These are phyloP conservation scores for Graphilbum fragrans DNA, from an alignment of 2,329 filamentous ascomycete species.

Conservation along the genomic window DNA sequence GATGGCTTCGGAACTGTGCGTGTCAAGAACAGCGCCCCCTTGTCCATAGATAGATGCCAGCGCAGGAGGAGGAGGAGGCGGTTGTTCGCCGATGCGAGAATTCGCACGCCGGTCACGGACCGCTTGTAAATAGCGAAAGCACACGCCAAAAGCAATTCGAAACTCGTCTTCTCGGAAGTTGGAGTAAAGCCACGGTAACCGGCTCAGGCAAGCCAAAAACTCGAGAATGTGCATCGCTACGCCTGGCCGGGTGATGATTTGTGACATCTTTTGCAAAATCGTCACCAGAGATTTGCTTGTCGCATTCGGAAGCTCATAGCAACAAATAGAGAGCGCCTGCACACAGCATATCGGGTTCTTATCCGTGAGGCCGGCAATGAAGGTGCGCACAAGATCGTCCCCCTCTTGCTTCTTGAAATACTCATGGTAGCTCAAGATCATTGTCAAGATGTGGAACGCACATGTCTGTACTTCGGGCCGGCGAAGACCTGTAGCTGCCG, in stretches of 20 bases:
- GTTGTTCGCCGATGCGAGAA: constrained; percentile 21
- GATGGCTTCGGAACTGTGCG: constrained; percentile 13
- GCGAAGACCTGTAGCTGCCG: constrained; percentile 63
- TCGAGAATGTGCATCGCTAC: constrained; percentile 92
- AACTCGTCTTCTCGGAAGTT: constrained; percentile 90
- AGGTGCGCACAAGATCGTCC: constrained; percentile 78
- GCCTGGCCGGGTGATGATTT: constrained; percentile 86
- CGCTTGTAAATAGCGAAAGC: constrained; percentile 84
- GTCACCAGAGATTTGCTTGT: constrained; percentile 75
- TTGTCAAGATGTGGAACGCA: constrained; percentile 74
- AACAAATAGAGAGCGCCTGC: constrained; percentile 87
- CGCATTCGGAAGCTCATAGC: constrained; percentile 81
- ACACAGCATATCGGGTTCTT: constrained; percentile 86
- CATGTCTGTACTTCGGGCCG: constrained; percentile 84
- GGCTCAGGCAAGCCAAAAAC: constrained; percentile 80
- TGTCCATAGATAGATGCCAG: neutral
- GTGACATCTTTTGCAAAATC: constrained; percentile 85
- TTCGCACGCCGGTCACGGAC: constrained; percentile 55
- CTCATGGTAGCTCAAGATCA: constrained; percentile 81
- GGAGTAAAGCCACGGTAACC: constrained; percentile 71
- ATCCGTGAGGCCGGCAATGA: constrained; percentile 79
- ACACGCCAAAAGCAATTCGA: constrained; percentile 88
- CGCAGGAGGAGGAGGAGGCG: too few species aligned
- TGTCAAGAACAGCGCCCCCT: neutral
- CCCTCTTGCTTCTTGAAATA: constrained; percentile 75